A percentile compares a stretch with the other conserved stretches of the same genome.
These are phyloP conservation scores for Trypanosoma scelopori DNA, from an alignment of 208 protist genomes.

Conservation along the genomic window DNA sequence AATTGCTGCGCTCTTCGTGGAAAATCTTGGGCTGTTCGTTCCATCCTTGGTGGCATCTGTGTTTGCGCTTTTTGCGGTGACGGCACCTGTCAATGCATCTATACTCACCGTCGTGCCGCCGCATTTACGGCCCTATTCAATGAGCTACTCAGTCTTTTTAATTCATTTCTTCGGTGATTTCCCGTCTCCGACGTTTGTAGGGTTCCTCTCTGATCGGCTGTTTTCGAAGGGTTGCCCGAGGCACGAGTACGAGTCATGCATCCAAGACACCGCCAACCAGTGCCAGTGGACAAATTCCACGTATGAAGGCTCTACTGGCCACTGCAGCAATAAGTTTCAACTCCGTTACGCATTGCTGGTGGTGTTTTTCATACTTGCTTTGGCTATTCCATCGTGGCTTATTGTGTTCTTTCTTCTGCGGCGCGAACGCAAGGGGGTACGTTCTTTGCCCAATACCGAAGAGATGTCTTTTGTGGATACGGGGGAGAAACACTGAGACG, in stretches of 20 bases:
- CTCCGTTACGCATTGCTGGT: conserved; percentile 73
- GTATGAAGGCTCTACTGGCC: conserved; percentile 20
- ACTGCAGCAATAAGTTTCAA: conserved; percentile 53
- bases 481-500: neutral
- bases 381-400: conserved; percentile 60
- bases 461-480: neutral
- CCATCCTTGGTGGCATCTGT: conserved; percentile 47
- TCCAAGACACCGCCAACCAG: neutral
- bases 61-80: conserved; percentile 69
- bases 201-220: conserved; percentile 61
- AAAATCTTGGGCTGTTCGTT: conserved; percentile 32
- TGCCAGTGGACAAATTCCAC: conserved; percentile 46
- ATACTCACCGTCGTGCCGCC: conserved; percentile 66
- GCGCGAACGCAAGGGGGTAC: neutral
- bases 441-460: neutral
- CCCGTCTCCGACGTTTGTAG: conserved; percentile 80
- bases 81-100: conserved; percentile 76
- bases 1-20: conserved; percentile 37
- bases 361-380: conserved; percentile 47
- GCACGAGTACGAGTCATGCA: conserved; percentile 7
- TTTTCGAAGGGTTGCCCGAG: conserved; percentile 42
- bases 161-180: conserved; percentile 90
- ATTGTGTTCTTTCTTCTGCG: conserved; percentile 41
- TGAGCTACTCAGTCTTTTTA: conserved; percentile 83
- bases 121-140: conserved; percentile 72